Conservation (phyloP, 768 basidiomycete species). For the Amanita rimosa region DNA sequence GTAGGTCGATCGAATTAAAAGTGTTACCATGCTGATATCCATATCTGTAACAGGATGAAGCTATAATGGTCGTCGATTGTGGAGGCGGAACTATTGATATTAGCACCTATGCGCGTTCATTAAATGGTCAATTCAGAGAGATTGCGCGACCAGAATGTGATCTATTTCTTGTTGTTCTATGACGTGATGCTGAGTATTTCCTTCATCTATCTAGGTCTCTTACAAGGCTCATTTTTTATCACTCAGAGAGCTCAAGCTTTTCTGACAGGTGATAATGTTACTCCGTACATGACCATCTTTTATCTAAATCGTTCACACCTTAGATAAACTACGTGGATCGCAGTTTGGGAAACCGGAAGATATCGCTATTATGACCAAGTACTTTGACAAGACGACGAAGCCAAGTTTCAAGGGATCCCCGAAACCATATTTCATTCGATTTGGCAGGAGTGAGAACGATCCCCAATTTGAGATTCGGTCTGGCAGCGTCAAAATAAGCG, state of each 20-base stretch:
- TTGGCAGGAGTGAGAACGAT: slow-evolving; percentile 37
- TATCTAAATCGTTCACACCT: slow-evolving; percentile 14
- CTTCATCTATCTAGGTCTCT: neutral
- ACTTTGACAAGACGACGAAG: slow-evolving; percentile 32
- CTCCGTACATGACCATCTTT: neutral
- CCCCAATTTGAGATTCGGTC: slow-evolving; percentile 25
- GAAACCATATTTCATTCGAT: slow-evolving; percentile 34
- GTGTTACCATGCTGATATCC: neutral
- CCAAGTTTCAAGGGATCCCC: slow-evolving; percentile 20
- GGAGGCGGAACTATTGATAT: neutral
- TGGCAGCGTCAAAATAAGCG: slow-evolving; percentile 19
- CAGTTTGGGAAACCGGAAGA: neutral
- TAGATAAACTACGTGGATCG: neutral
- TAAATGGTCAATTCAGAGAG: neutral
- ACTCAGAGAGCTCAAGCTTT: neutral
- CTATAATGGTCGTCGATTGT: neutral
- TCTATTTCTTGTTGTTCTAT: slow-evolving; percentile 12
- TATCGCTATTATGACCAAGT: neutral
- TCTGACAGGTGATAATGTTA: neutral
- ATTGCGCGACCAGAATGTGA: neutral
- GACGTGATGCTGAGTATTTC: slow-evolving; percentile 5
- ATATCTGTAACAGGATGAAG: neutral
- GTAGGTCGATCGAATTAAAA: slow-evolving; percentile 8
- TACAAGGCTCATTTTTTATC: slow-evolving; percentile 5
- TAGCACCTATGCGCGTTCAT: neutral